Conservation (phyloP, 371 early-diverging fungal genomes). For the Apophysomyces elegans region DNA sequence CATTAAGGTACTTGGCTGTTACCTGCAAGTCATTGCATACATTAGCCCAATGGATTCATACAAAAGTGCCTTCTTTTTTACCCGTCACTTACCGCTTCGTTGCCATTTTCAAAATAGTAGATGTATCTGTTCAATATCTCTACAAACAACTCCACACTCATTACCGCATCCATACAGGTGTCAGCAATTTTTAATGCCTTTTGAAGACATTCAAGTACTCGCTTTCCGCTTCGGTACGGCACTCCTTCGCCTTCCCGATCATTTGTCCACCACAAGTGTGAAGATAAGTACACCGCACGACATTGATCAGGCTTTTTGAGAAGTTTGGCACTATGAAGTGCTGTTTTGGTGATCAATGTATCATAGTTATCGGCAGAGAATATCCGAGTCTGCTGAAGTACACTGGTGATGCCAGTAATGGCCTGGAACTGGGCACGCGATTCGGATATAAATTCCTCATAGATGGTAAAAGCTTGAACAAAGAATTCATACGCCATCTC, state of each 20-base stretch:
- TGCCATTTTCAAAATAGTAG: constrained; percentile 85
- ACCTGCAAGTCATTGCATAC: constrained; percentile 44
- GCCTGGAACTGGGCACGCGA: constrained; percentile 86
- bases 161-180: constrained; percentile 82
- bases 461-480: constrained; percentile 90
- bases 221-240: constrained; percentile 77
- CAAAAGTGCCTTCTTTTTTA: no score
- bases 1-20: constrained; percentile 79
- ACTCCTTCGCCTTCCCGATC: constrained; percentile 31
- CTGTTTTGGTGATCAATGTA: constrained; percentile 86
- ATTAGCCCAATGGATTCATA: constrained; percentile 28
- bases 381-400: constrained; percentile 75
- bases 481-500: constrained; percentile 91
- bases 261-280: constrained; percentile 87
- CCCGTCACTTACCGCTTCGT: constrained; percentile 60
- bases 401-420: constrained; percentile 80
- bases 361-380: constrained; percentile 87
- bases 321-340: constrained; percentile 82
- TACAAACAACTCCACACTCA: constrained; percentile 86
- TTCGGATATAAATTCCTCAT: constrained; percentile 90
- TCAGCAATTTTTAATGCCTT: constrained; percentile 92
- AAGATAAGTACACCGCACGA: constrained; percentile 75
- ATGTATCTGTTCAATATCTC: constrained; percentile 90
- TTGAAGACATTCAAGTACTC: constrained; percentile 85
- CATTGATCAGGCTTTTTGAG: constrained; percentile 93